A percentile compares a stretch with the other conserved stretches of the same genome.
Conservation (phyloP, 768 basidiomycete species). For the Suillus decipiens region DNA sequence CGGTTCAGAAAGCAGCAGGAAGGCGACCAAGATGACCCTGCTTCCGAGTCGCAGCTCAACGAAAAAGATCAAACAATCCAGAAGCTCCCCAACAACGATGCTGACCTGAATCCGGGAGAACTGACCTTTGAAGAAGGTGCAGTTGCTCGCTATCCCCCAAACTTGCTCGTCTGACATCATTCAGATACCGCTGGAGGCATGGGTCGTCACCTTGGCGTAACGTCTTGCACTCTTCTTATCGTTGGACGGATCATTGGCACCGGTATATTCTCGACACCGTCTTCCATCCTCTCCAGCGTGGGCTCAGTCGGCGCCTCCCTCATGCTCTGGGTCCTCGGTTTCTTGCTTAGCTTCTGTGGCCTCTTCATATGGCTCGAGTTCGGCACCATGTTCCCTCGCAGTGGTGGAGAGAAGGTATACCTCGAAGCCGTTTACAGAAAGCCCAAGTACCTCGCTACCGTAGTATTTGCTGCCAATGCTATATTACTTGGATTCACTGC, state of each 20-base stretch:
- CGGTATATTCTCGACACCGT: slow-evolving; percentile 66
- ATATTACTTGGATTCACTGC: slow-evolving; percentile 47
- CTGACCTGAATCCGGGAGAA: slow-evolving; percentile 41
- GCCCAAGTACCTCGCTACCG: slow-evolving; percentile 49
- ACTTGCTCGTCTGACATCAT: not conserved
- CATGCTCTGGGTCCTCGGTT: slow-evolving; percentile 66
- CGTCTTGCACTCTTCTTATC: slow-evolving; percentile 57
- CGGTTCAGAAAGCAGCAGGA: slow-evolving; percentile 8
- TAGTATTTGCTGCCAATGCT: slow-evolving; percentile 49
- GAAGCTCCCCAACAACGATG: slow-evolving; percentile 13
- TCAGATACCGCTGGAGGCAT: slow-evolving; percentile 55
- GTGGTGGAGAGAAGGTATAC: slow-evolving; percentile 66
- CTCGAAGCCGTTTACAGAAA: slow-evolving; percentile 54
- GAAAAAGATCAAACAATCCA: slow-evolving; percentile 1
- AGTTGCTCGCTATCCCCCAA: not conserved
- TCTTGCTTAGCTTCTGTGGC: slow-evolving; percentile 57
- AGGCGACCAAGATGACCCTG: not conserved
- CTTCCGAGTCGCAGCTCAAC: slow-evolving; percentile 2
- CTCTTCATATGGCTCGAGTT: slow-evolving; percentile 66
- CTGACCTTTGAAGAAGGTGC: slow-evolving; percentile 53
- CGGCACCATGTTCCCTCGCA: slow-evolving; percentile 64
- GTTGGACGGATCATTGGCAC: slow-evolving; percentile 63
- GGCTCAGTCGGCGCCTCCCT: slow-evolving; percentile 61
- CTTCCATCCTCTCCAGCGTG: slow-evolving; percentile 56
- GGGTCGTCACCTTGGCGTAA: slow-evolving; percentile 57